Evolutionary conservation across 1,284 basidiomycete species (phyloP).

Genomic region (Puccinia hordei): DNA sequence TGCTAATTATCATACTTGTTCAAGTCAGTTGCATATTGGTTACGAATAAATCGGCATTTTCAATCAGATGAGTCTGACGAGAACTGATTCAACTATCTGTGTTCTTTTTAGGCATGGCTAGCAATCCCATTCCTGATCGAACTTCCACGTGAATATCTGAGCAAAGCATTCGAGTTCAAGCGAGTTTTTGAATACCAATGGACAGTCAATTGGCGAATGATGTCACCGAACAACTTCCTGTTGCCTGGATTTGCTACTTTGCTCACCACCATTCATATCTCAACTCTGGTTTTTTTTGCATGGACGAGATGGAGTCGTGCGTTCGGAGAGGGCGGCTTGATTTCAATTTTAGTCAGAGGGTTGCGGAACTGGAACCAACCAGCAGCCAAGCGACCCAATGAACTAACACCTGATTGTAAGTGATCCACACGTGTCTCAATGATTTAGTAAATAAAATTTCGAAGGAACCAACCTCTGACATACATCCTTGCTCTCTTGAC

Average conservation of each 20-base stretch:
- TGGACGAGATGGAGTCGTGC: conserved; percentile 67
- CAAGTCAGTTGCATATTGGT: conserved; percentile 57
- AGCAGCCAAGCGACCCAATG: conserved; percentile 22
- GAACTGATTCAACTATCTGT: too few relatives aligned
- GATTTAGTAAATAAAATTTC: background rate
- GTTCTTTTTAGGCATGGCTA: conserved; percentile 68
- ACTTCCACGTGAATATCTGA: conserved; percentile 70
- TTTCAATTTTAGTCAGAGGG: conserved; percentile 65
- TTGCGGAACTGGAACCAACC: conserved; percentile 63
- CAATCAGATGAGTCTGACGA: background rate
- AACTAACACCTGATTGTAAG: conserved; percentile 23
- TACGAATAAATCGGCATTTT: too few relatives aligned
- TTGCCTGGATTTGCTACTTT: conserved; percentile 67
- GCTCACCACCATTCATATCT: conserved; percentile 71
- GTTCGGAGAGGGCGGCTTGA: conserved; percentile 66
- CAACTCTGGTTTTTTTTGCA: conserved; percentile 69
- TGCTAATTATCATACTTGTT: conserved; percentile 64
- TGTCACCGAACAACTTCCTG: conserved; percentile 75
- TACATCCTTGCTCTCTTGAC: background rate
- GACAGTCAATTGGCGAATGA: conserved; percentile 97
- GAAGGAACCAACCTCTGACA: background rate
- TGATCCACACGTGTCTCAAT: background rate
- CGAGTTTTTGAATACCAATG: conserved; percentile 90
- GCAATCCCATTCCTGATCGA: conserved; percentile 73
- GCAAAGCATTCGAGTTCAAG: conserved; percentile 80